Conservation (phyloP, 1,284 basidiomycete species). For the Irpex lacteus region DNA sequence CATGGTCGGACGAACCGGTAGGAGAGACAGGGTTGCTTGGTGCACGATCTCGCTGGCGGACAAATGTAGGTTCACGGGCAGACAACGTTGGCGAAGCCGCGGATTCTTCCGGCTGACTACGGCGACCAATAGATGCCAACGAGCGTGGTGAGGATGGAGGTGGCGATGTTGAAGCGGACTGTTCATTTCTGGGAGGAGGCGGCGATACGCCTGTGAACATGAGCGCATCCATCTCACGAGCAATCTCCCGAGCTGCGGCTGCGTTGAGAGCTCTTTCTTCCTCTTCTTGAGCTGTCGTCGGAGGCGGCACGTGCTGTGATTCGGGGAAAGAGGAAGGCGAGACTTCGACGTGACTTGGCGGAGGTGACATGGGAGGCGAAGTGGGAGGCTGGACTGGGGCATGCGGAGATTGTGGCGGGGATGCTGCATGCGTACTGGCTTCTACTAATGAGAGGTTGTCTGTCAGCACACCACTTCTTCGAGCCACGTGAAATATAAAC, state of each 20-base stretch:
- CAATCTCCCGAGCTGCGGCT: slow-evolving; percentile 66
- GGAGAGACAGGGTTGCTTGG: slow-evolving; percentile 12
- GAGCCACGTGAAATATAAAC: background rate
- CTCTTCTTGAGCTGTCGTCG: slow-evolving; percentile 17
- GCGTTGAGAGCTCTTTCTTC: slow-evolving; percentile 49
- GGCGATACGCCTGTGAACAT: slow-evolving; percentile 38
- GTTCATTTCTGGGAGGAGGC: slow-evolving; percentile 14
- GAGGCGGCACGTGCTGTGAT: background rate
- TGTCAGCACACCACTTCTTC: background rate
- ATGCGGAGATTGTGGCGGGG: background rate
- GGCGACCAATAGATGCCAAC: slow-evolving; percentile 15
- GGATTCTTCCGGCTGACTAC: slow-evolving; percentile 11
- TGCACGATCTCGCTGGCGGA: slow-evolving; percentile 14
- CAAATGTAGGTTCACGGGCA: slow-evolving; percentile 12
- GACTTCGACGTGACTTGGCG: background rate
- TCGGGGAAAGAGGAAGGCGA: background rate
- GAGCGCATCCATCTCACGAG: slow-evolving; percentile 58
- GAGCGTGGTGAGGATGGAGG: slow-evolving; percentile 19
- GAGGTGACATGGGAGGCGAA: background rate
- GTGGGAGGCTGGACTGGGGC: background rate
- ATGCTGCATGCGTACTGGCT: background rate
- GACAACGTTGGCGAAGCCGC: slow-evolving; percentile 3
- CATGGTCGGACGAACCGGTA: slow-evolving; percentile 7
- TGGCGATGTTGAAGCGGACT: slow-evolving; percentile 12
- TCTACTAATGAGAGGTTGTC: background rate